A percentile compares a stretch with the other conserved stretches of the same genome.
Evolutionary conservation across 495 filamentous ascomycete genomes (phyloP).

Genomic region (Penicillium lagena): DNA sequence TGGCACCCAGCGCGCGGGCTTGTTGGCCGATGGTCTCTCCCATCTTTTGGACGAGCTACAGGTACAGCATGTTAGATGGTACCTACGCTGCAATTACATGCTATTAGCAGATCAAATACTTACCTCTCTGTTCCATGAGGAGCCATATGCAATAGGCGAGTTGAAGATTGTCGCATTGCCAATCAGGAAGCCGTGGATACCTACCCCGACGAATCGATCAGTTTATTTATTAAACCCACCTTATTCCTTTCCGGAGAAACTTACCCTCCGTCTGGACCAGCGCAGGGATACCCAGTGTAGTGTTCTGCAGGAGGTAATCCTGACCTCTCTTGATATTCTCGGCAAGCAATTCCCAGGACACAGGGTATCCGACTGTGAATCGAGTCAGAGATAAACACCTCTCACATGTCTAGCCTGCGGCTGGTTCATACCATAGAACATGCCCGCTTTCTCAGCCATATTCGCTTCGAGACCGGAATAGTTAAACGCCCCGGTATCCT

Average conservation of each 20-base stretch:
- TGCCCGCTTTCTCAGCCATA: conserved; percentile 55
- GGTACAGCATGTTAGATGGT: neutral
- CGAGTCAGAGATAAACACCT: neutral
- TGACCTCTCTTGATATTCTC: conserved; percentile 54
- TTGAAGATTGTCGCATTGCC: conserved; percentile 70
- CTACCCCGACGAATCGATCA: conserved; percentile 7
- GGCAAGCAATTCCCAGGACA: conserved; percentile 55
- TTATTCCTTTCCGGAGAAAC: neutral
- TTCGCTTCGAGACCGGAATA: conserved; percentile 56
- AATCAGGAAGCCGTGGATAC: conserved; percentile 62
- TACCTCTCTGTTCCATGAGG: conserved; percentile 53
- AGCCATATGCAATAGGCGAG: conserved; percentile 62
- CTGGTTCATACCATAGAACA: conserved; percentile 47
- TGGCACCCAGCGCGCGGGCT: conserved; percentile 55
- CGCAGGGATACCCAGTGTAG: conserved; percentile 60
- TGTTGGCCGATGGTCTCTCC: conserved; percentile 53
- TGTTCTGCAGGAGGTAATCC: conserved; percentile 57
- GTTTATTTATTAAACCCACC: neutral
- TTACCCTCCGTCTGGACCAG: conserved; percentile 61
- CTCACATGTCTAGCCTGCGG: too few species aligned
- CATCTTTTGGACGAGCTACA: conserved; percentile 52
- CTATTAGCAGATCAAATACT: neutral
- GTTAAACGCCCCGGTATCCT: conserved; percentile 52
- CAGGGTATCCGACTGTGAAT: conserved; percentile 51
- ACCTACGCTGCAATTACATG: too few species aligned